Evolutionary conservation across 768 basidiomycete species (phyloP).

Genomic region (Rhodotorula sphaerocarpa): DNA sequence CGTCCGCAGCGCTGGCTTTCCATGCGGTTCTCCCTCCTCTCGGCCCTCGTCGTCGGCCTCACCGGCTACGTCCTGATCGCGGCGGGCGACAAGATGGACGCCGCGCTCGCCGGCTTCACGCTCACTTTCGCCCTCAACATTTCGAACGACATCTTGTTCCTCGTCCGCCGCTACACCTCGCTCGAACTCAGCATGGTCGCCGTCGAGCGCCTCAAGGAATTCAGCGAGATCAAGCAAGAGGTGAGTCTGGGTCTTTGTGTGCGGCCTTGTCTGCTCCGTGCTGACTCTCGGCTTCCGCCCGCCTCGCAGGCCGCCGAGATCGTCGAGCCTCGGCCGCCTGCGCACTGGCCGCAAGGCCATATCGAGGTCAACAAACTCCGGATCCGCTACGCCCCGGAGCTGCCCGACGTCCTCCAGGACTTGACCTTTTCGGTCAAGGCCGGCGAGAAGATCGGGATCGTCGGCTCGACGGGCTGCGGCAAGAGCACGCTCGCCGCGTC

Average conservation of each 20-base stretch:
- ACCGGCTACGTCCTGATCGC: constrained; percentile 36
- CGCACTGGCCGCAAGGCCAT: constrained; percentile 36
- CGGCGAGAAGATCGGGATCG: constrained; percentile 45
- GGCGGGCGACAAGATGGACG: constrained; percentile 31
- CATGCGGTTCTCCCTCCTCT: constrained; percentile 36
- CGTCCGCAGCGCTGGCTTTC: constrained; percentile 36
- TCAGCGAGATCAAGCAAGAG: constrained; percentile 33
- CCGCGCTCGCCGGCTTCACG: constrained; percentile 32
- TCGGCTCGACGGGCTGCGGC: constrained; percentile 47
- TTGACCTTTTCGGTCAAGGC: constrained; percentile 45
- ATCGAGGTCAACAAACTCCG: constrained; percentile 42
- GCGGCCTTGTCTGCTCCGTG: too few species aligned
- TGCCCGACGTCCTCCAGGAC: constrained; percentile 44
- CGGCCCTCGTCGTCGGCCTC: constrained; percentile 29
- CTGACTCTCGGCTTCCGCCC: too few species aligned
- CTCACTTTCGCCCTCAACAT: constrained; percentile 34
- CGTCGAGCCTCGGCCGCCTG: constrained; percentile 37
- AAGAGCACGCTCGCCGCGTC: constrained; percentile 44
- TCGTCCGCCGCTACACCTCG: constrained; percentile 36
- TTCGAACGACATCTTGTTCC: constrained; percentile 38
- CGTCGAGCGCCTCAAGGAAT: constrained; percentile 41
- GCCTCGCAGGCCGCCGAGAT: constrained; percentile 32
- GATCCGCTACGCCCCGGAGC: constrained; percentile 39
- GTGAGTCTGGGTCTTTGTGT: too few species aligned
- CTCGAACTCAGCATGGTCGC: constrained; percentile 40